A percentile compares a stretch with the other conserved stretches of the same genome.
Evolutionary conservation across 1,284 basidiomycete species (phyloP).

Genomic region (Irpex sp.): DNA sequence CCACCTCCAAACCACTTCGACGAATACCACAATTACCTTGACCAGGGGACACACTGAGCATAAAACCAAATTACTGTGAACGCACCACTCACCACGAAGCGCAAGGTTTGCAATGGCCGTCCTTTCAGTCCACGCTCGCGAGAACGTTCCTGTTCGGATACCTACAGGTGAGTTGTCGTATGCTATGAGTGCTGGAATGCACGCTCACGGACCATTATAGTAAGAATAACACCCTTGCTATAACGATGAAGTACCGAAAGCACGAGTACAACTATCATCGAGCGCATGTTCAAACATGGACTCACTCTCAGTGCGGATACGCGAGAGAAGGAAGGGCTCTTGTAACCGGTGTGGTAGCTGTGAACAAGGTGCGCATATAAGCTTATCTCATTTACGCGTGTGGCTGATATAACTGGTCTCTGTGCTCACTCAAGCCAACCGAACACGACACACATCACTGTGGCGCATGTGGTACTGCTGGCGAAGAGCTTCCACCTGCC

Average conservation of each 20-base stretch:
- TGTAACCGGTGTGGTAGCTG: constrained; percentile 82
- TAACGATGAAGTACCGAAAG: constrained; percentile 67
- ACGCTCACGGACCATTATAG: too few species aligned
- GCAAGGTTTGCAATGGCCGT: constrained; percentile 22
- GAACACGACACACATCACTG: too few species aligned
- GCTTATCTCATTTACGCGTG: constrained; percentile 28
- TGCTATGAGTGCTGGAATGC: too few species aligned
- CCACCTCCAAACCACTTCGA: too few species aligned
- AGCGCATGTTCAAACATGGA: constrained; percentile 90
- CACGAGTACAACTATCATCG: constrained; percentile 98
- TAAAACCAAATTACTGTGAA: constrained; percentile 17
- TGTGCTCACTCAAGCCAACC: too few species aligned
- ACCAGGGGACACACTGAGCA: constrained; percentile 16
- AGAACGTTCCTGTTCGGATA: constrained; percentile 36
- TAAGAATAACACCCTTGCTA: not conserved
- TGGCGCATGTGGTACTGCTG: too few species aligned
- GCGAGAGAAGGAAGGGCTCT: constrained; percentile 90
- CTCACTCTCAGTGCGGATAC: constrained; percentile 97
- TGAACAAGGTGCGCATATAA: too few species aligned
- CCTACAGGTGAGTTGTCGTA: constrained; percentile 24
- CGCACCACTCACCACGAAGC: constrained; percentile 16
- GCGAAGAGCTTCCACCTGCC: too few species aligned
- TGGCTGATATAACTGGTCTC: not conserved
- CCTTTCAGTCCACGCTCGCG: constrained; percentile 24
- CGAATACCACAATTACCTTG: not conserved